A percentile compares a stretch with the other conserved stretches of the same genome.
Conservation (phyloP, 1,284 basidiomycete genomes). For the Phylloporus sp. region DNA sequence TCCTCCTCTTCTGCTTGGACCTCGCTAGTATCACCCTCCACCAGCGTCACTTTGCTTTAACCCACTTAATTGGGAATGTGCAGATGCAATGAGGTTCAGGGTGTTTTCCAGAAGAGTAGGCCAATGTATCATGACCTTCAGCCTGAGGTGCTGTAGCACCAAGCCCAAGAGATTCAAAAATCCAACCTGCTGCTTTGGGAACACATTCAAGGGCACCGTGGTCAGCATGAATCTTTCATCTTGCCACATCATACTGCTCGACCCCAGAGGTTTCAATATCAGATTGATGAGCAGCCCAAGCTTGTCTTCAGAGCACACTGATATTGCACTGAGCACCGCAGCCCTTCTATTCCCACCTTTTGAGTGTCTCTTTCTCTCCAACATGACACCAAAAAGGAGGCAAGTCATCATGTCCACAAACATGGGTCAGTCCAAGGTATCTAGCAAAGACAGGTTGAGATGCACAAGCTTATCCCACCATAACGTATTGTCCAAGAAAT, state of each 20-base stretch:
- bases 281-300: slow-evolving; percentile 82
- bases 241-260: slow-evolving; percentile 31
- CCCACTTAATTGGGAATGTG: slow-evolving; percentile 52
- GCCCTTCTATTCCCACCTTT: slow-evolving; percentile 75
- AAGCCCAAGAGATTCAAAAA: slow-evolving; percentile 87
- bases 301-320: slow-evolving; percentile 75
- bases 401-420: slow-evolving; percentile 80
- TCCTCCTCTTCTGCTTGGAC: slow-evolving; percentile 43
- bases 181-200: slow-evolving; percentile 80
- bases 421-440: slow-evolving; percentile 64
- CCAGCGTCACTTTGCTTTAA: slow-evolving; percentile 20
- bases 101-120: slow-evolving; percentile 70
- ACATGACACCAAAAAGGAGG: slow-evolving; percentile 89
- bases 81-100: slow-evolving; percentile 65
- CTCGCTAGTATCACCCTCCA: slow-evolving; percentile 26
- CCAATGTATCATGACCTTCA: slow-evolving; percentile 73
- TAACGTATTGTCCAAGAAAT: slow-evolving; percentile 82
- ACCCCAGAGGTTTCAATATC: slow-evolving; percentile 84
- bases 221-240: slow-evolving; percentile 35
- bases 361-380: slow-evolving; percentile 77
- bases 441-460: slow-evolving; percentile 70
- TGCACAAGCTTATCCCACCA: slow-evolving; percentile 89
- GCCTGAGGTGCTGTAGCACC: slow-evolving; percentile 80
- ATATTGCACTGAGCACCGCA: slow-evolving; percentile 79
- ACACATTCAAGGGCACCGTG: slow-evolving; percentile 40